phyloP scores from a whole-genome alignment of 805 yeast species.

The Pichia occidentalis region DNA sequence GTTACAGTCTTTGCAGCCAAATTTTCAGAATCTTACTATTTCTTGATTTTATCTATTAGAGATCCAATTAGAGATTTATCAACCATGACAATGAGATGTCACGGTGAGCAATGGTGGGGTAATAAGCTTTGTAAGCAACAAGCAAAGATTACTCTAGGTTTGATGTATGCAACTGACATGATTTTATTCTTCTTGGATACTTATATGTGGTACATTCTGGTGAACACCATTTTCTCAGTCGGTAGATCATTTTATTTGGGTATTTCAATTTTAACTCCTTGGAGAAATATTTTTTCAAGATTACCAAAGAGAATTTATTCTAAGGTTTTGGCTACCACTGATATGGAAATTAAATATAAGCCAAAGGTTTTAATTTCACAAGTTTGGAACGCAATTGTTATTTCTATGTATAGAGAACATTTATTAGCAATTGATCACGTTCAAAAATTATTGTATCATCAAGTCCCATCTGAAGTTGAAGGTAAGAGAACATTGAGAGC shows the following conservation, averaged over 20 bases:
- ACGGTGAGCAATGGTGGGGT: slow-evolving; percentile 91
- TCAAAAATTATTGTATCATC: slow-evolving; percentile 94
- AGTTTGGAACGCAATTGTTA: slow-evolving; percentile 98
- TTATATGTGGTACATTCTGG: slow-evolving; percentile 95
- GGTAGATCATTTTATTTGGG: slow-evolving; percentile 98
- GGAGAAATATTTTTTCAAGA: slow-evolving; percentile 98
- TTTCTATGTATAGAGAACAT: slow-evolving; percentile 99
- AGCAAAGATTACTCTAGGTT: slow-evolving; percentile 81
- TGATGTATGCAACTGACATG: slow-evolving; percentile 90
- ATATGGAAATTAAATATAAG: slow-evolving; percentile 98
- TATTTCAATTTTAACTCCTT: slow-evolving; percentile 97
- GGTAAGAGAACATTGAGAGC: slow-evolving; percentile 98
- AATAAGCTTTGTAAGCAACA: slow-evolving; percentile 72
- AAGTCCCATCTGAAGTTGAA: slow-evolving; percentile 96
- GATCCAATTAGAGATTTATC: slow-evolving; percentile 93
- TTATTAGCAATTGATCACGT: slow-evolving; percentile 97
- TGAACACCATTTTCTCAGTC: slow-evolving; percentile 91
- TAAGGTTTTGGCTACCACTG: slow-evolving; percentile 94
- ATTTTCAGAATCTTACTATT: slow-evolving; percentile 84
- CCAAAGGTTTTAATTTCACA: slow-evolving; percentile 97
- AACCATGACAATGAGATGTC: slow-evolving; percentile 83
- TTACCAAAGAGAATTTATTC: slow-evolving; percentile 98
- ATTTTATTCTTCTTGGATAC: slow-evolving; percentile 97
- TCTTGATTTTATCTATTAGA: slow-evolving; percentile 79
- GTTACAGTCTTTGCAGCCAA: slow-evolving; percentile 82